A percentile compares a stretch with the other conserved stretches of the same genome.
Evolutionary conservation across 148 eudicot genomes (phyloP).

Genomic region (Suaeda aralocaspica): DNA sequence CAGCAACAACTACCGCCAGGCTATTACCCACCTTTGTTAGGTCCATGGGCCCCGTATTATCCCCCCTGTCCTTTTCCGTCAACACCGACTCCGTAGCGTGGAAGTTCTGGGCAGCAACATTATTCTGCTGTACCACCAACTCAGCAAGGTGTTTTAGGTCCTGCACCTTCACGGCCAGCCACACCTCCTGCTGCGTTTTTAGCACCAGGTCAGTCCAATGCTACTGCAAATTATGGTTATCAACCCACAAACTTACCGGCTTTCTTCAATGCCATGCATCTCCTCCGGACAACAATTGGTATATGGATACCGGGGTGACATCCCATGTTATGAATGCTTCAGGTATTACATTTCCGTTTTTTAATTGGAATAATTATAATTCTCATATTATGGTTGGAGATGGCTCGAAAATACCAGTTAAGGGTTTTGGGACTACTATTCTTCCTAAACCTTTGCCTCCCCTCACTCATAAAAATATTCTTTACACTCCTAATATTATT

Average conservation of each 20-base stretch:
- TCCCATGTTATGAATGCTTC: neutral
- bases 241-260: neutral
- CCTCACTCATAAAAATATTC: neutral
- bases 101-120: too few relatives aligned
- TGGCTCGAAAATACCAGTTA: neutral
- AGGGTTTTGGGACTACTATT: neutral
- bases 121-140: too few relatives aligned
- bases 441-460: neutral
- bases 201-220: too few relatives aligned
- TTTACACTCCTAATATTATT: neutral
- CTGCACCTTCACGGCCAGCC: too few relatives aligned
- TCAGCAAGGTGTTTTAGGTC: too few relatives aligned
- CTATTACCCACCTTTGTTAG: too few relatives aligned
- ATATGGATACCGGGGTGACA: neutral
- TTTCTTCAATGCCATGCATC: neutral
- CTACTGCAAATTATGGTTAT: too few relatives aligned
- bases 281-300: neutral
- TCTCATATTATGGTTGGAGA: neutral
- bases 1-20: too few relatives aligned
- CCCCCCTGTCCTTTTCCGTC: too few relatives aligned
- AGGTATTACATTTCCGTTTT: neutral
- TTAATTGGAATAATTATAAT: neutral
- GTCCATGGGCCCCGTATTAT: too few relatives aligned
- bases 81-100: too few relatives aligned
- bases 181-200: too few relatives aligned